Base-by-base conservation (phyloP, 257 asterid species). In the Gardenia jasminoides region DNA sequence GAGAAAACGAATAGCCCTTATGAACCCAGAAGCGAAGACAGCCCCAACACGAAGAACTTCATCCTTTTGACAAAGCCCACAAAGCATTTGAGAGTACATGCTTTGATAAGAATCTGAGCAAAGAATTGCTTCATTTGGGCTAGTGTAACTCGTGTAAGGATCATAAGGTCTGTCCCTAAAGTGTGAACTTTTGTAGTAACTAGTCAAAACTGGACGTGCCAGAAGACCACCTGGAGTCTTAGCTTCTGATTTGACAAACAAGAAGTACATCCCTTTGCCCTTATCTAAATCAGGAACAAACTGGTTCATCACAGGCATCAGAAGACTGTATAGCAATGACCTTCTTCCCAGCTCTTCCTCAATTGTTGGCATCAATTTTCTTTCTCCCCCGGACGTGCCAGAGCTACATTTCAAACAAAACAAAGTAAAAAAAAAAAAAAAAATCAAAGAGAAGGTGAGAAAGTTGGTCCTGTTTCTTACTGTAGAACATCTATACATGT, bases 41-140 rank as follows among this genome's bases (percentile, higher is more conserved):
- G 98, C 98, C 50, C 98, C 98, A 39, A 91, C 98, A 19, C 98
- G 96, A 39, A 94, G 91, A 73, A 94, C 98, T 4, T 94, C 92
- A 10, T 28, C 13, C 89, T 84, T 80, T 15, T 87, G 91, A 84
- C 81, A 75, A 7, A 94, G 88, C 16, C 98, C 98, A 73, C 97
- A 94, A 19, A 94, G 97, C 93, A 94, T 94, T 79, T 94, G 98
- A 31, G 98, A 87, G 82, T 94, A 94, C 98, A 94, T 94, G 88
- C 94, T 89, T 56, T 94, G 98, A 88, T 92, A 91, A 0, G 97
- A 94, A 58, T 94, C 98, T 1, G 88, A 85, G 78, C 97, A 94
- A 76, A 92, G 91, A 50, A 94, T 94, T 39, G 98, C 75, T 43
- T 94, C 96, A 68, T 94, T 89, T 0, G 98, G 98, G 90, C 94